Evolutionary conservation across 2,329 filamentous ascomycete species (phyloP), one percentile per base, ranked within the genome.

Genomic region (Fusarium scirpi): DNA sequence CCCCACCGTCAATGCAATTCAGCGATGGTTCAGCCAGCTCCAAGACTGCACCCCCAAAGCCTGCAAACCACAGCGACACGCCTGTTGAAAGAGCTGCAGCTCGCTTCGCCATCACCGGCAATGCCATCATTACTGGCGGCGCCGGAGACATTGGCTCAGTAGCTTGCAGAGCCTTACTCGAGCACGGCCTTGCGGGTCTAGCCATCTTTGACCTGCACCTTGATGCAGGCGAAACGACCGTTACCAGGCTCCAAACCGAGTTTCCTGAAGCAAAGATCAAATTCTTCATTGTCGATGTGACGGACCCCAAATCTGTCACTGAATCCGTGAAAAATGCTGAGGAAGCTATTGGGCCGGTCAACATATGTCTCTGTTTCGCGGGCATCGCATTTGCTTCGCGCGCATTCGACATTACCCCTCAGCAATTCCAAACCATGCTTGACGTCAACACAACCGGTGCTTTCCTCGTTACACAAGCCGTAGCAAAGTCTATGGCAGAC

Each of bases 361-460:
- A 38, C 18, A 46, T 65, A 4, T 65, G 62, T 15, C 62, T 65
- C 10, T 65, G 62, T 3, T 65, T 65, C 25, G 61, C 61, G 2
- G 66, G 65, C 13, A 69, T 69, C 24, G 65, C 66, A 2, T 65
- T 69, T 18, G 61, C 87, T 70, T 82, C 84, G 1, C 85, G 88
- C 66, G 87, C 91, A 0, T 77, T 91, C 3, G 86, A 90, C 4
- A 89, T 90, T 81, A 79, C 83, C 0, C 78, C 85, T 1, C 81
- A 83, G 2, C 83, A 91, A 69, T 94, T 88, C 86, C 85, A 87
- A 7, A 84, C 84, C n/a, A 87, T 91, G 0, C 74, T 94, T 30
- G 90, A 92, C 56, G 85, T 94, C 76, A 94, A 94, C 77, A 87
- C 90, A 3, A 92, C 90, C 0, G 92, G 92, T 0, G 82, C 85